Conservation (phyloP, 2,329 filamentous ascomycete genomes). For the Chrysoporthe puriensis region DNA sequence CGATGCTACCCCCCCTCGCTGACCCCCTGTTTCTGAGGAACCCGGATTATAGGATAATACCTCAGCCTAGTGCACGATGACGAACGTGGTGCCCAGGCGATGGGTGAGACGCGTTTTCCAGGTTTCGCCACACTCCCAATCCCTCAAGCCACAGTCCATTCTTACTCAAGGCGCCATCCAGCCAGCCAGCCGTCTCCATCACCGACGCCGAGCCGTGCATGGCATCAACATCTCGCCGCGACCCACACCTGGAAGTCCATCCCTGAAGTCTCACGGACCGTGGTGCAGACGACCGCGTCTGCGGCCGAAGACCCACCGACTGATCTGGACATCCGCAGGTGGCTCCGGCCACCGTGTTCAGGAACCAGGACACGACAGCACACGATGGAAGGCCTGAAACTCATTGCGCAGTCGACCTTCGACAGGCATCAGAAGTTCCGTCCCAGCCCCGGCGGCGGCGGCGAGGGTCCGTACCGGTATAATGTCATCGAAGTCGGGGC, state of each 20-base stretch:
- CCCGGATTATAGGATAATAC: neutral
- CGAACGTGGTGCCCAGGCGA: neutral
- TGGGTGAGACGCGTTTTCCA: neutral
- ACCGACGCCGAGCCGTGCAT: neutral
- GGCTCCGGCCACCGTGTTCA: conserved; percentile 6
- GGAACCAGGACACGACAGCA: too few species aligned
- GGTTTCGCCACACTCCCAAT: conserved; percentile 25
- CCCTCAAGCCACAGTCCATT: conserved; percentile 22
- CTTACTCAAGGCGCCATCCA: too few species aligned
- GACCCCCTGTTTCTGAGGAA: conserved; percentile 1
- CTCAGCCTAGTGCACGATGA: conserved; percentile 28
- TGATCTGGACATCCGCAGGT: neutral
- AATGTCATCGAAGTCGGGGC: conserved; percentile 29
- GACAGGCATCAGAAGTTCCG: conserved; percentile 28
- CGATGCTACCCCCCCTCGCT: conserved; percentile 17
- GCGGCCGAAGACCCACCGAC: neutral
- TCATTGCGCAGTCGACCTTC: conserved; percentile 28
- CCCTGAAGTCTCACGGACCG: neutral
- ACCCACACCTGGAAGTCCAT: conserved; percentile 6
- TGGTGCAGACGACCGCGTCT: neutral
- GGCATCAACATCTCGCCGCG: conserved; percentile 7
- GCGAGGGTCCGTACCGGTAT: conserved; percentile 19
- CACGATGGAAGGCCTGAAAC: conserved; percentile 27
- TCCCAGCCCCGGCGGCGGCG: conserved; percentile 7
- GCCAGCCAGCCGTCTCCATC: neutral